Percentiles rank a stretch among this genome's conserved stretches.
Conservation (phyloP, 1,139 yeast genomes). For the Candida frijolesensis region DNA sequence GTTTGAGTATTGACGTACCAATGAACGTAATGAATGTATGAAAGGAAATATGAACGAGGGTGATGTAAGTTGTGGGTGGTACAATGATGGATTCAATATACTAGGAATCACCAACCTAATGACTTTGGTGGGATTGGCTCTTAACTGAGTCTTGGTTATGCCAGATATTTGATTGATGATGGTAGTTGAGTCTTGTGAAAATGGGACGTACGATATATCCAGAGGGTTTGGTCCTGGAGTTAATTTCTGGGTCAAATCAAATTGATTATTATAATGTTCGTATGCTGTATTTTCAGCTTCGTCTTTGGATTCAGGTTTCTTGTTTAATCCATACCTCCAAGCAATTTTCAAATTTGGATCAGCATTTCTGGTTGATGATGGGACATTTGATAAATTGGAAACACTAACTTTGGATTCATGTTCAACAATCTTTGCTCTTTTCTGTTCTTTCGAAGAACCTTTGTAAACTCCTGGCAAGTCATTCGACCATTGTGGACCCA, state of each 20-base stretch:
- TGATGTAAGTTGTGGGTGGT: constrained; percentile 54
- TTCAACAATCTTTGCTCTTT: constrained; percentile 57
- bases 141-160: constrained; percentile 38
- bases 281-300: constrained; percentile 25
- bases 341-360: constrained; percentile 71
- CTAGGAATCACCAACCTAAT: constrained; percentile 75
- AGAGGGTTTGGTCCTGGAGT: constrained; percentile 65
- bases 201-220: constrained; percentile 61
- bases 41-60: constrained; percentile 61
- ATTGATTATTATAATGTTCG: constrained; percentile 65
- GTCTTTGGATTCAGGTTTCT: constrained; percentile 30
- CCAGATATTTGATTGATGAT: constrained; percentile 44
- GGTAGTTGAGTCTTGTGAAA: constrained; percentile 24
- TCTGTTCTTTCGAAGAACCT: constrained; percentile 69
- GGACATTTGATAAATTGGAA: constrained; percentile 52
- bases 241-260: constrained; percentile 72
- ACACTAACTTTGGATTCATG: constrained; percentile 70
- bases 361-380: constrained; percentile 20
- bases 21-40: constrained; percentile 57
- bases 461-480: constrained; percentile 81
- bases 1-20: constrained; percentile 49
- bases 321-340: constrained; percentile 77
- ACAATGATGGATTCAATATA: constrained; percentile 76
- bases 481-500: constrained; percentile 61
- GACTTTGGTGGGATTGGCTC: constrained; percentile 39